phyloP scores from a whole-genome alignment of 202 grass and related monocot species.

The Digitaria exilis region DNA sequence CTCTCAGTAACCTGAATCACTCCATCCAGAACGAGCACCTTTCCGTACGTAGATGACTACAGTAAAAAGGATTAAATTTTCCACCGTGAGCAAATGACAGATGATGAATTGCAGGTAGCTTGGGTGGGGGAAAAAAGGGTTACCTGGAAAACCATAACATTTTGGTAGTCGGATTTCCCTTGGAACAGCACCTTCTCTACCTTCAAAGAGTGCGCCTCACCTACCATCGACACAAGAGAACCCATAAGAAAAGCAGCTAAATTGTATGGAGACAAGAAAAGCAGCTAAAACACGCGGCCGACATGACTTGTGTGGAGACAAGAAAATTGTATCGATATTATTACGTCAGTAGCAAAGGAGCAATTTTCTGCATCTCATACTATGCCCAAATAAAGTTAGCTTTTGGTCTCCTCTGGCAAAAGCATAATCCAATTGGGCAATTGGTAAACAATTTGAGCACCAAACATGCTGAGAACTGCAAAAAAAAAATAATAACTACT shows the following conservation, averaged over 20 bases:
- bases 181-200: constrained; percentile 90
- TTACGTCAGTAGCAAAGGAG: not conserved
- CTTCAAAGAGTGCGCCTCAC: constrained; percentile 96
- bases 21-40: constrained; percentile 90
- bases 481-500: not conserved
- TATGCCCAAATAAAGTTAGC: not conserved
- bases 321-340: not conserved
- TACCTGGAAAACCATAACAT: constrained; percentile 92
- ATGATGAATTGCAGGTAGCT: not conserved
- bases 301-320: not conserved
- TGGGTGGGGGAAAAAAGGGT: not conserved
- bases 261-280: no score
- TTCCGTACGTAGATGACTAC: constrained; percentile 89
- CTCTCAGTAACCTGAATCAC: constrained; percentile 95
- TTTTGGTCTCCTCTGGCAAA: not conserved
- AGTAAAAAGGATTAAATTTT: constrained; percentile 23
- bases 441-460: not conserved
- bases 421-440: not conserved
- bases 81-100: not conserved
- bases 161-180: constrained; percentile 87
- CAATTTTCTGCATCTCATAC: not conserved
- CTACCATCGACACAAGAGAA: constrained; percentile 29
- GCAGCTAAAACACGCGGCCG: not conserved
- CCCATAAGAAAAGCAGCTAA: not conserved
- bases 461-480: not conserved